Percentiles rank a stretch among this genome's conserved stretches.
Evolutionary conservation across 768 basidiomycete species (phyloP).

Genomic region (Mycena rebaudengoi): DNA sequence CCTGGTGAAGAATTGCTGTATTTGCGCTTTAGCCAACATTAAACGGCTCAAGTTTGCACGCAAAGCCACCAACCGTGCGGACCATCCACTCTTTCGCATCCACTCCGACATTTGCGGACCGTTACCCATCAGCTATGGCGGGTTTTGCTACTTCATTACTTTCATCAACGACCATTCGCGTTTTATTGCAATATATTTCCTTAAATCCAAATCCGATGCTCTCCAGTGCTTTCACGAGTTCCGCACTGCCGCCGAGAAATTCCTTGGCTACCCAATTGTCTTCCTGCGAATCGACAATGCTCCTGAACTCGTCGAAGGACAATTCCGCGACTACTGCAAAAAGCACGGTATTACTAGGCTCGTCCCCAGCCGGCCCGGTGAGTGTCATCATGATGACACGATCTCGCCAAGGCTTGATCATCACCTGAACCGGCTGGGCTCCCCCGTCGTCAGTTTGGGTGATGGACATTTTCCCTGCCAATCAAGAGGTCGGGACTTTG

Average conservation of each 20-base stretch:
- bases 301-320: conserved; percentile 28
- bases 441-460: too few species aligned
- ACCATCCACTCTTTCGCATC: conserved; percentile 10
- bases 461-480: too few species aligned
- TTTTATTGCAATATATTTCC: conserved; percentile 12
- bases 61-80: conserved; percentile 13
- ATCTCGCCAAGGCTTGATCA: too few species aligned
- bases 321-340: conserved; percentile 23
- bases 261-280: neutral
- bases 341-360: too few species aligned
- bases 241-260: conserved; percentile 4
- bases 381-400: too few species aligned
- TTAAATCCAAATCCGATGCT: conserved; percentile 15
- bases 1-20: conserved; percentile 8
- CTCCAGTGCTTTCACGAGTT: conserved; percentile 18
- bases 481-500: too few species aligned
- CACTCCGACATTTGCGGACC: conserved; percentile 29
- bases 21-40: conserved; percentile 22
- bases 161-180: conserved; percentile 36
- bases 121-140: conserved; percentile 4
- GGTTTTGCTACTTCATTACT: conserved; percentile 29
- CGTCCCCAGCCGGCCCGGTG: too few species aligned
- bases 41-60: conserved; percentile 9
- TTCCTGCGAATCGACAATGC: conserved; percentile 33
- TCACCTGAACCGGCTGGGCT: too few species aligned